Percentiles rank a stretch among this genome's conserved stretches.
Conservation (phyloP, 352 stramenopile species). For the Discostella stelligera region DNA sequence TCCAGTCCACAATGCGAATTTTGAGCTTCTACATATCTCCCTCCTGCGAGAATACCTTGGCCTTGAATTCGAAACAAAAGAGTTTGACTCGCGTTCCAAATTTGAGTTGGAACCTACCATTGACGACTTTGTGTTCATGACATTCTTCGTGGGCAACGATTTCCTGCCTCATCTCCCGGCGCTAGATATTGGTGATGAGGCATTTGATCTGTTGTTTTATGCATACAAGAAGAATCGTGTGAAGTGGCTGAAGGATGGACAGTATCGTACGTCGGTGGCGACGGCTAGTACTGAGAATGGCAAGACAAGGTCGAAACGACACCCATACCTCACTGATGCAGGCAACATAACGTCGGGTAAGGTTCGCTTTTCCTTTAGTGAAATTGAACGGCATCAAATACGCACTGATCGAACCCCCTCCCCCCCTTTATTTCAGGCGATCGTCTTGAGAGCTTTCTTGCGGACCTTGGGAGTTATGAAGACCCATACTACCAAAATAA, state of each 20-base stretch:
- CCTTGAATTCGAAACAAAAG: conserved; percentile 88
- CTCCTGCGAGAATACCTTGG: conserved; percentile 92
- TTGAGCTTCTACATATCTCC: conserved; percentile 93
- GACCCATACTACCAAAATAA: conserved; percentile 77
- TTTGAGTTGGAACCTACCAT: conserved; percentile 95
- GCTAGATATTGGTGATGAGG: conserved; percentile 97
- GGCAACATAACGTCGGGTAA: conserved; percentile 88
- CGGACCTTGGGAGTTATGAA: conserved; percentile 75
- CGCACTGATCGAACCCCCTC: no score
- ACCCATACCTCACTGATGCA: conserved; percentile 89
- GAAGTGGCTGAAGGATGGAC: conserved; percentile 83
- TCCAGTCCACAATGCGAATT: conserved; percentile 83
- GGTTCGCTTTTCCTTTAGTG: not conserved
- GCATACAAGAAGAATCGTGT: conserved; percentile 88
- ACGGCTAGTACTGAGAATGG: conserved; percentile 12
- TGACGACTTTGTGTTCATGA: conserved; percentile 99
- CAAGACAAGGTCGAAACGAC: conserved; percentile 3
- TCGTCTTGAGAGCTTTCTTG: conserved; percentile 89
- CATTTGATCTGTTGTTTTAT: conserved; percentile 93
- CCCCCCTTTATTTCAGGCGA: conserved; percentile 84
- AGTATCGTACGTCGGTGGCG: conserved; percentile 26
- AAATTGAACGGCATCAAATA: no score
- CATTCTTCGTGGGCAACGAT: conserved; percentile 98
- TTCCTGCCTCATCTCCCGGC: conserved; percentile 98
- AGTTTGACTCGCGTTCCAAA: conserved; percentile 55